Conservation (phyloP, 2,329 filamentous ascomycete genomes). For the Paecilomyces niveus region DNA sequence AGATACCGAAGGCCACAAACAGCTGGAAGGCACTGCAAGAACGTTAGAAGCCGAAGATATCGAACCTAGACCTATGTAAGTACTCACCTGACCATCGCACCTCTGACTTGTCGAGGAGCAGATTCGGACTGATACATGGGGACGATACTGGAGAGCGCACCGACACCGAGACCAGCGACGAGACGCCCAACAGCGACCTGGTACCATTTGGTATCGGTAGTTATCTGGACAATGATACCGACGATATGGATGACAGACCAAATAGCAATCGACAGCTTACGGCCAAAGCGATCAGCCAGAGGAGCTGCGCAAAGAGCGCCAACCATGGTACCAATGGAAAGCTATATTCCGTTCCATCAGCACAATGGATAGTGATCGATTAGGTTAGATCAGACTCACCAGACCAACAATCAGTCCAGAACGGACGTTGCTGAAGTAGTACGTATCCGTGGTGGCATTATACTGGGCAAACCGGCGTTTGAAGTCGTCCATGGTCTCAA, state of each 20-base stretch:
- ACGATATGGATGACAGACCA: slow-evolving; percentile 40
- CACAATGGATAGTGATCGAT: background rate
- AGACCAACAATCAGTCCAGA: slow-evolving; percentile 40
- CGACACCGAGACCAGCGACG: slow-evolving; percentile 42
- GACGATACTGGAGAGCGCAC: slow-evolving; percentile 40
- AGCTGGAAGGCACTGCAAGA: slow-evolving; percentile 39
- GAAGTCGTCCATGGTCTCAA: slow-evolving; percentile 41
- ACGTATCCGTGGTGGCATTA: slow-evolving; percentile 20
- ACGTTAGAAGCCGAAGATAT: background rate
- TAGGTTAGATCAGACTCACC: slow-evolving; percentile 18
- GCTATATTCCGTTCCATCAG: slow-evolving; percentile 16
- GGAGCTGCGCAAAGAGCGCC: slow-evolving; percentile 37
- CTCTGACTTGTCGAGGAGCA: slow-evolving; percentile 40
- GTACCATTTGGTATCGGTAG: slow-evolving; percentile 34
- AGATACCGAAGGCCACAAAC: slow-evolving; percentile 44
- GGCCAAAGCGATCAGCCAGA: slow-evolving; percentile 38
- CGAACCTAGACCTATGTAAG: background rate
- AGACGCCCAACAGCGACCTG: slow-evolving; percentile 41
- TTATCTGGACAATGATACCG: slow-evolving; percentile 42
- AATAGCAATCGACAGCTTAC: slow-evolving; percentile 38
- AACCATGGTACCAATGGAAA: slow-evolving; percentile 39
- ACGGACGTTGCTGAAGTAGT: slow-evolving; percentile 38
- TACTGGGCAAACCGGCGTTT: slow-evolving; percentile 33
- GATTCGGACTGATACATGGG: slow-evolving; percentile 44
- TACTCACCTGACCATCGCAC: slow-evolving; percentile 36